Conservation (phyloP, 306 rosid genomes). For the Cicer chorassanicum region DNA sequence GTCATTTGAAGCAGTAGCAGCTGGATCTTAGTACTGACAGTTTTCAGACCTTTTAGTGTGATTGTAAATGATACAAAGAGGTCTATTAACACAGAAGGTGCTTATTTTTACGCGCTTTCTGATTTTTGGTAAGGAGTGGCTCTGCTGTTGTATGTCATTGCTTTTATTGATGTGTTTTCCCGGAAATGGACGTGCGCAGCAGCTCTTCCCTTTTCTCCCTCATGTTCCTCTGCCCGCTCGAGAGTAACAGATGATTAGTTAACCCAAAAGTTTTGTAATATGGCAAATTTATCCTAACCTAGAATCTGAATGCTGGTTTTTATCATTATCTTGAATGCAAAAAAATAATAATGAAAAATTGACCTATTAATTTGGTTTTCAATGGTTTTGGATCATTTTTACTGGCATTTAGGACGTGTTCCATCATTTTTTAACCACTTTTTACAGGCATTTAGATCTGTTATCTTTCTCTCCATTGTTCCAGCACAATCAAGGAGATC, state of each 20-base stretch:
- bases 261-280: constrained; percentile 27
- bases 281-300: constrained; percentile 35
- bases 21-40: constrained; percentile 52
- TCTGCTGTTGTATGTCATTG: constrained; percentile 40
- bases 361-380: no score
- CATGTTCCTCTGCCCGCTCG: constrained; percentile 4
- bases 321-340: neutral
- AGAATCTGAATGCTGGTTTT: constrained; percentile 16
- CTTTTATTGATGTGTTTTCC: constrained; percentile 38
- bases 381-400: no score
- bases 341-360: neutral
- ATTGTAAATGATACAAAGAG: constrained; percentile 50
- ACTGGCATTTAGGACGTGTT: no score
- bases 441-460: no score
- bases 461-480: no score
- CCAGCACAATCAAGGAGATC: no score
- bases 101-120: constrained; percentile 65
- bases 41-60: constrained; percentile 44
- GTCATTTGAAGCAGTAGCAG: constrained; percentile 65
- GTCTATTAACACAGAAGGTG: constrained; percentile 60
- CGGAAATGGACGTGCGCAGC: constrained; percentile 22
- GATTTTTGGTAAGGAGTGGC: constrained; percentile 49
- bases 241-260: constrained; percentile 37
- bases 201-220: constrained; percentile 23
- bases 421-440: no score